These are phyloP conservation scores for Exobasidium cylindrosporum DNA, from an alignment of 1,284 basidiomycete genomes.

Conservation along the genomic window DNA sequence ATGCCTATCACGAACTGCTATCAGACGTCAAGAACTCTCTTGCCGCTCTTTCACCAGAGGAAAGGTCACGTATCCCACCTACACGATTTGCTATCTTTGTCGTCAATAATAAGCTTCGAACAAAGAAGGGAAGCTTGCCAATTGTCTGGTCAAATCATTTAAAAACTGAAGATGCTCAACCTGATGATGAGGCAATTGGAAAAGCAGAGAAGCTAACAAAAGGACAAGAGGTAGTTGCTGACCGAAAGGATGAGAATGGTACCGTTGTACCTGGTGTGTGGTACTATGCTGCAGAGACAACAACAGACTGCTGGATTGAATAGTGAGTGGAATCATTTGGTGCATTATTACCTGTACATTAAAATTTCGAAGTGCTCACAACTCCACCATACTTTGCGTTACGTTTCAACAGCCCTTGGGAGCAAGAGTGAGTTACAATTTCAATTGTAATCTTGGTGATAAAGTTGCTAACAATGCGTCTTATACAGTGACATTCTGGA, in stretches of 20 bases:
- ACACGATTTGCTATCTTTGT: constrained; percentile 55
- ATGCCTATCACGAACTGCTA: constrained; percentile 52
- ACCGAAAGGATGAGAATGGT: constrained; percentile 14
- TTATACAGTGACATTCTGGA: constrained; percentile 43
- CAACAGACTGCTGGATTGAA: constrained; percentile 51
- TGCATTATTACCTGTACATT: no score
- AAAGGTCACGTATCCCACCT: constrained; percentile 39
- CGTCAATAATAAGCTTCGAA: constrained; percentile 52
- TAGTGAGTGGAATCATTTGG: no score
- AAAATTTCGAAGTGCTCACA: no score
- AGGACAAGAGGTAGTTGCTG: constrained; percentile 35
- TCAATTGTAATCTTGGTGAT: neutral
- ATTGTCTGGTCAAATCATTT: constrained; percentile 28
- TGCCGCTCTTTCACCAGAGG: constrained; percentile 35
- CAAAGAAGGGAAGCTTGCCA: constrained; percentile 49
- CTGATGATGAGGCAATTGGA: constrained; percentile 17
- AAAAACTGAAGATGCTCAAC: constrained; percentile 13
- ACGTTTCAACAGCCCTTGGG: constrained; percentile 35
- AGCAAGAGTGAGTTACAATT: constrained; percentile 28
- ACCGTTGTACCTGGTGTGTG: constrained; percentile 47
- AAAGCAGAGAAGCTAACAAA: neutral
- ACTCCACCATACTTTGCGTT: no score
- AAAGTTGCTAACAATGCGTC: neutral
- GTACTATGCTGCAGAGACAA: constrained; percentile 52
- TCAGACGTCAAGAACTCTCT: constrained; percentile 49